phyloP scores from a whole-genome alignment of 2,329 filamentous ascomycete species.

The Nigrospora sphaerica region DNA sequence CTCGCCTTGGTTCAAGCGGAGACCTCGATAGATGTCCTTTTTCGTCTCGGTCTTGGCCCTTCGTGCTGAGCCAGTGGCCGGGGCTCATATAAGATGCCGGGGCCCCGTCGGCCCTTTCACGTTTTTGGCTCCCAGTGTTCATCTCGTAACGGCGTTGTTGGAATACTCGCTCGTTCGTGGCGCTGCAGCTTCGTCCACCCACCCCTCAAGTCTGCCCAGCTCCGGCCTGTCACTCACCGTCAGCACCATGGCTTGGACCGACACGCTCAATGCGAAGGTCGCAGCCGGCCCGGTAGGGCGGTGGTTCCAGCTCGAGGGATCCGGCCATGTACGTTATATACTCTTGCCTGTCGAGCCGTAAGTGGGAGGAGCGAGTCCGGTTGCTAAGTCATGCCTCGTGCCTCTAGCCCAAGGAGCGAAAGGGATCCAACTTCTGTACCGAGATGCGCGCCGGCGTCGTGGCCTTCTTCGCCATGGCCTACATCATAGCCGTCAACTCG shows the following conservation, averaged over 20 bases:
- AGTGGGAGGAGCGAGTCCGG: too few relatives aligned
- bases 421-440: constrained; percentile 72
- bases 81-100: too few relatives aligned
- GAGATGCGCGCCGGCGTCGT: constrained; percentile 78
- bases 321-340: constrained; percentile 63
- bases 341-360: not conserved
- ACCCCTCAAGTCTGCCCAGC: too few relatives aligned
- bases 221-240: not conserved
- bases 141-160: too few relatives aligned
- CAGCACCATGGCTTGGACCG: constrained; percentile 38
- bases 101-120: too few relatives aligned
- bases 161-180: too few relatives aligned
- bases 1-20: too few relatives aligned
- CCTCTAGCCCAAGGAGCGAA: constrained; percentile 58
- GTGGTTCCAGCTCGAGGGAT: constrained; percentile 76
- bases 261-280: constrained; percentile 47
- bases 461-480: constrained; percentile 63
- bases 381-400: constrained; percentile 1
- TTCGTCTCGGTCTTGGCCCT: too few relatives aligned
- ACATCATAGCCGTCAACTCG: constrained; percentile 28
- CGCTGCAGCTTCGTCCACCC: too few relatives aligned
- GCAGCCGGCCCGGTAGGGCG: constrained; percentile 59
- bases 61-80: too few relatives aligned
- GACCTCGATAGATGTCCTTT: too few relatives aligned
- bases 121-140: too few relatives aligned